Conservation (phyloP, 2,329 filamentous ascomycete genomes). For the Westerdykella sp. region DNA sequence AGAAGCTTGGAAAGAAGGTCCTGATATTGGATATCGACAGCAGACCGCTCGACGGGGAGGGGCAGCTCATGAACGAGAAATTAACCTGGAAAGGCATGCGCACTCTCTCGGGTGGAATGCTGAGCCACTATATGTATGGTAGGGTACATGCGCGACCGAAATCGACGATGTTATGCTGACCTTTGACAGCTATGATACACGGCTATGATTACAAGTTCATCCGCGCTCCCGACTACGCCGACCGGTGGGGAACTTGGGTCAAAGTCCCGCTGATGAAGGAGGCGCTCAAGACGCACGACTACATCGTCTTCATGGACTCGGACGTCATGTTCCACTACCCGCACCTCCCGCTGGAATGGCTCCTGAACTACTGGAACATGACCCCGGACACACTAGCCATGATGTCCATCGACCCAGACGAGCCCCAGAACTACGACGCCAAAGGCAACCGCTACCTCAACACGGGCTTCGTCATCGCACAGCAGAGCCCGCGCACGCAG, state of each 20-base stretch:
- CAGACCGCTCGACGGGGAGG: slow-evolving; percentile 28
- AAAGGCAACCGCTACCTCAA: slow-evolving; percentile 39
- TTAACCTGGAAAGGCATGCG: slow-evolving; percentile 36
- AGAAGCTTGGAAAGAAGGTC: slow-evolving; percentile 34
- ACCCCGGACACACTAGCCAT: slow-evolving; percentile 41
- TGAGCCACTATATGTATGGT: slow-evolving; percentile 37
- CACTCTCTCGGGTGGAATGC: slow-evolving; percentile 34
- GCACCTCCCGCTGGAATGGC: slow-evolving; percentile 46
- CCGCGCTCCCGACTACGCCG: slow-evolving; percentile 37
- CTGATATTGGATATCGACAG: slow-evolving; percentile 36
- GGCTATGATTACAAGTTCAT: slow-evolving; percentile 48
- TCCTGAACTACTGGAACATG: slow-evolving; percentile 48
- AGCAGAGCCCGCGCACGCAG: slow-evolving; percentile 34
- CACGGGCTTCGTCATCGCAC: slow-evolving; percentile 42
- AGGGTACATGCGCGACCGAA: slow-evolving; percentile 1
- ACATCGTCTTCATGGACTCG: slow-evolving; percentile 47
- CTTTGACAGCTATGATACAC: slow-evolving; percentile 39
- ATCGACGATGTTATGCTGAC: slow-evolving; percentile 6
- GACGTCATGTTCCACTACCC: slow-evolving; percentile 46
- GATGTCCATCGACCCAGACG: slow-evolving; percentile 43
- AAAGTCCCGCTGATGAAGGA: slow-evolving; percentile 45
- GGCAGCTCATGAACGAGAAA: slow-evolving; percentile 33
- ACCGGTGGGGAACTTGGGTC: slow-evolving; percentile 45
- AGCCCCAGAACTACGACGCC: slow-evolving; percentile 39
- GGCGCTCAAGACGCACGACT: slow-evolving; percentile 37